Percentiles rank a stretch among this genome's conserved stretches.
Evolutionary conservation across 2,329 filamentous ascomycete genomes (phyloP).

Genomic region (Geoglossum cookeanum): DNA sequence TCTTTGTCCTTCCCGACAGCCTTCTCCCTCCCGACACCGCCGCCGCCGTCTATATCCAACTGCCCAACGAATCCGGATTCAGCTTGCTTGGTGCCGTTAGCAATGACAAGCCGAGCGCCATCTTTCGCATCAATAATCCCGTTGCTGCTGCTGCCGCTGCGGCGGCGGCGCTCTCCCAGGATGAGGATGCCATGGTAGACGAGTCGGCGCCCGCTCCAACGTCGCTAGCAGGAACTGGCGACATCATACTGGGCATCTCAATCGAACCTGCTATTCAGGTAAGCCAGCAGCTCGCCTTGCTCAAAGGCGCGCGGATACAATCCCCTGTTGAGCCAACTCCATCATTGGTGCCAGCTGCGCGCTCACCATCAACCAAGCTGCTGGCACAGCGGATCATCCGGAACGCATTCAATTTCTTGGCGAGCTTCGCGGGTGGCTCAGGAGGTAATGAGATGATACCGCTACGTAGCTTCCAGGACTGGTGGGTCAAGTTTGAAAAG

Average conservation of each 20-base stretch:
- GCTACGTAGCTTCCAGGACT: constrained; percentile 87
- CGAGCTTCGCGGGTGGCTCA: constrained; percentile 54
- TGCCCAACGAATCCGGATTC: constrained; percentile 45
- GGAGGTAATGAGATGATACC: constrained; percentile 70
- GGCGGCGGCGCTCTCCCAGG: not conserved
- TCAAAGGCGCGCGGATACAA: constrained; percentile 22
- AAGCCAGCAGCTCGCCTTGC: constrained; percentile 43
- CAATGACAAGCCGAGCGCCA: constrained; percentile 74
- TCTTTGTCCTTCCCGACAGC: constrained; percentile 71
- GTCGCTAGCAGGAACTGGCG: constrained; percentile 12
- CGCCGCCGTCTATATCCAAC: constrained; percentile 75
- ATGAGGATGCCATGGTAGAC: constrained; percentile 28
- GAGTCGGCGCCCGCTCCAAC: constrained; percentile 17
- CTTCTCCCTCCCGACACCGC: constrained; percentile 56
- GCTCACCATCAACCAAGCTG: constrained; percentile 40
- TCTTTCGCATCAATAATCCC: constrained; percentile 49
- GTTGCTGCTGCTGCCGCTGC: not conserved
- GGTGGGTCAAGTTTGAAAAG: constrained; percentile 94
- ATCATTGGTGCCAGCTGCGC: constrained; percentile 18
- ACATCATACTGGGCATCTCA: constrained; percentile 58
- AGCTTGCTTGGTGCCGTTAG: constrained; percentile 77
- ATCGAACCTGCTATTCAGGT: constrained; percentile 62
- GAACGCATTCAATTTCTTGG: constrained; percentile 92
- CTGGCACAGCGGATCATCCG: constrained; percentile 88
- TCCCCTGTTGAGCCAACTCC: constrained; percentile 13